These are phyloP conservation scores for Pseudocercospora musae DNA, from an alignment of 2,329 filamentous ascomycete genomes.

Conservation along the genomic window DNA sequence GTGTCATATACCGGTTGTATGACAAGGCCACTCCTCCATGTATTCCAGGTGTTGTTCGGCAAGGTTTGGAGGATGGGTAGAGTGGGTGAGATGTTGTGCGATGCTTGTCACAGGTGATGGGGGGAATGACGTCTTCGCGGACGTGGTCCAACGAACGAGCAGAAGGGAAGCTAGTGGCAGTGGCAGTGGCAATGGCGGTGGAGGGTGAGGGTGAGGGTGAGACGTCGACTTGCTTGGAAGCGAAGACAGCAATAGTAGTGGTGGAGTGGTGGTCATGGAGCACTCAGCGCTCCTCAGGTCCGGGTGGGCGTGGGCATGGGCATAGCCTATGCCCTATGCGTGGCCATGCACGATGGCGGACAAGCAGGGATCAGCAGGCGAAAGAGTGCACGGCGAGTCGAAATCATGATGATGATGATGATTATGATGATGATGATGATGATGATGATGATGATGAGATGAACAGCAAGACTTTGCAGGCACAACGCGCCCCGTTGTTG, in stretches of 20 bases:
- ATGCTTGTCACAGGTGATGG: constrained; percentile 1
- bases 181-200: too few relatives aligned
- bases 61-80: background rate
- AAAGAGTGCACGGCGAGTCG: background rate
- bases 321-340: too few relatives aligned
- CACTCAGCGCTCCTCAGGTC: background rate
- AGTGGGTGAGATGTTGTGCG: background rate
- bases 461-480: background rate
- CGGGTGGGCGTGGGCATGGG: too few relatives aligned
- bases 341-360: constrained; percentile 3
- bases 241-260: background rate
- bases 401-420: too few relatives aligned
- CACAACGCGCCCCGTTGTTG: background rate
- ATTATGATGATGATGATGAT: too few relatives aligned
- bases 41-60: constrained; percentile 3
- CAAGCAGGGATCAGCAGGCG: constrained; percentile 10
- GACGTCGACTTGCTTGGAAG: constrained; percentile 1
- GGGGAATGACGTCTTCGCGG: constrained; percentile 13
- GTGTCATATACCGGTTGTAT: constrained; percentile 13
- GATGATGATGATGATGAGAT: too few relatives aligned
- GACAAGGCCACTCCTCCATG: constrained; percentile 16
- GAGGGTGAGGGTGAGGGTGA: too few relatives aligned
- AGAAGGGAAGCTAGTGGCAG: constrained; percentile 7
- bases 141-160: background rate
- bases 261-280: constrained; percentile 10